Conservation (phyloP, 148 eudicot species). For the Chenopodium suecicum region DNA sequence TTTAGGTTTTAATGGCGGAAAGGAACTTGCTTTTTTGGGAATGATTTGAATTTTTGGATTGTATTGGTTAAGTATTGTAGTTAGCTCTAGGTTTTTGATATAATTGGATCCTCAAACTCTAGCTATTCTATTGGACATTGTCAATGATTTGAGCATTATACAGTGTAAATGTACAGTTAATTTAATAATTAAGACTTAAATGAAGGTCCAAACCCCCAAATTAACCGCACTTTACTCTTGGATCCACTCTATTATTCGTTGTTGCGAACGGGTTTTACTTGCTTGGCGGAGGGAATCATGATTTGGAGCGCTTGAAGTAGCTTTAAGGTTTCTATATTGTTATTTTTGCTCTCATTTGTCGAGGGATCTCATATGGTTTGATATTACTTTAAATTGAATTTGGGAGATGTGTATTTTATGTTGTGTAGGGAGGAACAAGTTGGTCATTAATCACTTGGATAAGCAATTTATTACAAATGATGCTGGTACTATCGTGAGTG, state of each 20-base stretch:
- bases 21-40: background rate
- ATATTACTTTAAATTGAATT: background rate
- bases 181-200: background rate
- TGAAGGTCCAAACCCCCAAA: background rate
- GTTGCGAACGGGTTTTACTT: background rate
- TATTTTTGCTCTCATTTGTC: background rate
- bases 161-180: background rate
- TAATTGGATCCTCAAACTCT: background rate
- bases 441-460: constrained; percentile 94
- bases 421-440: constrained; percentile 79
- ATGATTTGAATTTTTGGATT: background rate
- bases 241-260: background rate
- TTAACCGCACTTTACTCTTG: background rate
- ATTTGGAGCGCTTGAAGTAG: background rate
- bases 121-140: background rate
- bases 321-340: background rate
- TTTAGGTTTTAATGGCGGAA: constrained; percentile 11
- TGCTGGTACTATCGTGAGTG: constrained; percentile 91
- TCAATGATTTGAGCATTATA: background rate
- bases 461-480: constrained; percentile 91
- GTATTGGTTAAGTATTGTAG: background rate
- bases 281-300: background rate
- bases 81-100: background rate
- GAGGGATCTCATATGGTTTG: background rate
- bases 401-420: background rate